Evolutionary conservation across 176 grass and related monocot genomes (phyloP).

Genomic region (Poa pratensis): DNA sequence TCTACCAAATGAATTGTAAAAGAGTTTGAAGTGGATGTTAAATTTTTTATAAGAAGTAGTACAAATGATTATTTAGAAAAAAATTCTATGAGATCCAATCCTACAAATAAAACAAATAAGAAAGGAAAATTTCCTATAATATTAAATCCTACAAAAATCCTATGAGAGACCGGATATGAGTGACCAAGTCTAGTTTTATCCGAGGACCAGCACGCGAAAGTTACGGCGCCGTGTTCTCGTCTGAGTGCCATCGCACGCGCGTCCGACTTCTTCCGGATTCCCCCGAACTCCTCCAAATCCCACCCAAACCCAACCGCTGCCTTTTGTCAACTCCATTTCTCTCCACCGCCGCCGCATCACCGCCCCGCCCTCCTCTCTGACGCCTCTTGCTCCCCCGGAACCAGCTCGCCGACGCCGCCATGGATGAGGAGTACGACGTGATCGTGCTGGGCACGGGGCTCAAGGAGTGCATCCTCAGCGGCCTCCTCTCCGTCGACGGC

Average conservation of each 20-base stretch:
- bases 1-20: no score
- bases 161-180: no score
- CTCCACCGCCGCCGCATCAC: not conserved
- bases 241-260: conserved; percentile 25
- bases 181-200: not conserved
- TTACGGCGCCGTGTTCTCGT: conserved; percentile 5
- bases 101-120: no score
- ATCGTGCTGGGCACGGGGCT: conserved; percentile 95
- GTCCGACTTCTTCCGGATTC: conserved; percentile 29
- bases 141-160: no score
- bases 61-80: no score
- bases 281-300: conserved; percentile 15
- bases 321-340: conserved; percentile 50
- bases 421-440: conserved; percentile 99
- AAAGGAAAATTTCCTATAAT: no score
- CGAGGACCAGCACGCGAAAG: conserved; percentile 24
- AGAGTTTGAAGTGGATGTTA: no score
- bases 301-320: not conserved
- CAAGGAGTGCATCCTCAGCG: conserved; percentile 99
- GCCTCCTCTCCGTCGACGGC: conserved; percentile 90
- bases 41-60: no score
- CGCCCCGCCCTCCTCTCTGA: not conserved
- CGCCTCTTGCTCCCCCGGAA: not conserved
- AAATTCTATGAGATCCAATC: no score
- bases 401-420: conserved; percentile 38